These are phyloP conservation scores for Trapa incisa DNA, from an alignment of 345 rosid genomes.

Conservation along the genomic window DNA sequence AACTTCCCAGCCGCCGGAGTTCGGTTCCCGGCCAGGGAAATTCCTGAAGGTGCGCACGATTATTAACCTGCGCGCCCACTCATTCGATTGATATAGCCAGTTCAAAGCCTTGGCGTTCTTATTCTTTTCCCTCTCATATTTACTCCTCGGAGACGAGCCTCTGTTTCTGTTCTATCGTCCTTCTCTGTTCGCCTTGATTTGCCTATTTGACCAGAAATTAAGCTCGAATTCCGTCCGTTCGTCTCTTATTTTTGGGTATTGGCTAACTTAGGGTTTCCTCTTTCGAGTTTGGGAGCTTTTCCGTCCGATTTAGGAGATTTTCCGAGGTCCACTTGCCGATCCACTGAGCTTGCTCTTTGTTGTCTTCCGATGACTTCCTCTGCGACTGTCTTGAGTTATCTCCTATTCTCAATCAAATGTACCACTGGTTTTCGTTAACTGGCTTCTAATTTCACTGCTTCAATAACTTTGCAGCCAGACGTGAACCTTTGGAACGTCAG, in stretches of 20 bases:
- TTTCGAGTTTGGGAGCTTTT: conserved; percentile 17
- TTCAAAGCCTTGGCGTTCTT: no score
- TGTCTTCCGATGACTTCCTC: conserved; percentile 10
- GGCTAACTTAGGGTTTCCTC: conserved; percentile 14
- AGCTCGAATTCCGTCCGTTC: conserved; percentile 15
- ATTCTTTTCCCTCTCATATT: conserved; percentile 16
- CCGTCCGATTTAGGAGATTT: conserved; percentile 1
- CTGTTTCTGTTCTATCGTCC: conserved; percentile 15
- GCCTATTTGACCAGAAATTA: conserved; percentile 4
- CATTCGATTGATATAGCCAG: no score
- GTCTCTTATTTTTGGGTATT: conserved; percentile 14
- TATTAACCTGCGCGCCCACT: no score
- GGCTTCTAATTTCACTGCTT: neutral
- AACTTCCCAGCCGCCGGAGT: conserved; percentile 5
- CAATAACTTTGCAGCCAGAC: neutral
- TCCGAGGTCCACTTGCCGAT: conserved; percentile 28
- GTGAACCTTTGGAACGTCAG: neutral
- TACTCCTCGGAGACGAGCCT: conserved; percentile 19
- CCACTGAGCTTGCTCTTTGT: conserved; percentile 31
- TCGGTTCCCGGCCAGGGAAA: conserved; percentile 35
- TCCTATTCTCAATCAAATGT: conserved; percentile 12
- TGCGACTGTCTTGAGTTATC: conserved; percentile 9
- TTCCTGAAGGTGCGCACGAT: conserved; percentile 2
- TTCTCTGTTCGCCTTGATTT: conserved; percentile 14
- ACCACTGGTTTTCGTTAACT: neutral